These are phyloP conservation scores for Sugiyamaella xylanicola DNA, from an alignment of 1,139 yeast genomes.

Conservation along the genomic window DNA sequence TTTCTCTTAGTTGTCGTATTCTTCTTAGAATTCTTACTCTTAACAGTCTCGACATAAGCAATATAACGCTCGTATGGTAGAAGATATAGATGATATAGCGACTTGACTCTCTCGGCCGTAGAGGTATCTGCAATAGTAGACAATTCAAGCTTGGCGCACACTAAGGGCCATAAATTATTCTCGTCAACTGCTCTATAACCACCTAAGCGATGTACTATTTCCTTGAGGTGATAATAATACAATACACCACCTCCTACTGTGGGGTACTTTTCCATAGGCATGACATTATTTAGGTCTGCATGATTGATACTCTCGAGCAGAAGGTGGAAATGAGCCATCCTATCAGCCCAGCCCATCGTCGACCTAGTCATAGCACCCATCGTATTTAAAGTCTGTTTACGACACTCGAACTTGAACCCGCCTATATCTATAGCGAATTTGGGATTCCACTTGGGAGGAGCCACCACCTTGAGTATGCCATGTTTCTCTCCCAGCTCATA, in stretches of 20 bases:
- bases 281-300: neutral
- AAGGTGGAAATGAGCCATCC: conserved; percentile 40
- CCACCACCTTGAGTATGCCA: conserved; percentile 77
- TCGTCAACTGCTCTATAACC: conserved; percentile 35
- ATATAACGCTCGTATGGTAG: conserved; percentile 41
- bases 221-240: conserved; percentile 39
- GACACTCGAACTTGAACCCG: conserved; percentile 53
- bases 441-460: conserved; percentile 50
- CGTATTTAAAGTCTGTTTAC: conserved; percentile 54
- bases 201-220: conserved; percentile 36
- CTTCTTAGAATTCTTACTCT: neutral
- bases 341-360: conserved; percentile 42
- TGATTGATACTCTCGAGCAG: conserved; percentile 24
- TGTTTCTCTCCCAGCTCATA: conserved; percentile 50
- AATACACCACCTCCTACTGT: conserved; percentile 35
- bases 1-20: too few species aligned
- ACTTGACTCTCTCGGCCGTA: conserved; percentile 21
- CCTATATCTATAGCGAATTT: conserved; percentile 53
- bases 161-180: conserved; percentile 35
- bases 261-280: conserved; percentile 36
- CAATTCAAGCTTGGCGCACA: conserved; percentile 29
- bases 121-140: conserved; percentile 23
- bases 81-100: conserved; percentile 33
- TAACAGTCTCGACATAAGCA: conserved; percentile 17
- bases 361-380: conserved; percentile 46